phyloP scores from a whole-genome alignment of 495 filamentous ascomycete genomes.

The Sphaerosporella brunnea region DNA sequence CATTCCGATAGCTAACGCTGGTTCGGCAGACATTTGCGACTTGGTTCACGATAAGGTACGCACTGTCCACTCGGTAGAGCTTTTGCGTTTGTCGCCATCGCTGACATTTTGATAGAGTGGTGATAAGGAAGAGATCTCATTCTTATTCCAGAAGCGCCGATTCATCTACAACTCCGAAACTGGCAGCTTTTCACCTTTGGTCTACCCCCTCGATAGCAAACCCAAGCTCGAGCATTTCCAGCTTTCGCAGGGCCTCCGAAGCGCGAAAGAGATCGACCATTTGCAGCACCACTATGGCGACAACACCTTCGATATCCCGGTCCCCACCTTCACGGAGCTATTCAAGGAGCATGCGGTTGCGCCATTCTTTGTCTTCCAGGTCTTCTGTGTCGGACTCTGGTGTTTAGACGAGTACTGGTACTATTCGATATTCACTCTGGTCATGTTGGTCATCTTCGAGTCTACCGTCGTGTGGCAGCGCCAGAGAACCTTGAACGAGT shows the following conservation, averaged over 20 bases:
- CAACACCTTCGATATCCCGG: conserved; percentile 95
- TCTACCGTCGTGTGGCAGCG: conserved; percentile 98
- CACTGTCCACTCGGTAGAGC: neutral
- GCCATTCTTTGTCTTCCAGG: conserved; percentile 97
- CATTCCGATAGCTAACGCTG: conserved; percentile 76
- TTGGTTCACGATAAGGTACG: conserved; percentile 54
- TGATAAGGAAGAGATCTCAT: conserved; percentile 59
- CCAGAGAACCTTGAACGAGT: conserved; percentile 89
- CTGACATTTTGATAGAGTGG: conserved; percentile 32
- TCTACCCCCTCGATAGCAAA: conserved; percentile 68
- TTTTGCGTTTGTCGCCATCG: too few relatives aligned
- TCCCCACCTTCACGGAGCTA: conserved; percentile 84
- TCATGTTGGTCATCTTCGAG: conserved; percentile 96
- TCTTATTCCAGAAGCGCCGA: conserved; percentile 94
- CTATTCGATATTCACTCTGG: conserved; percentile 94
- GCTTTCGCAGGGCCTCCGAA: conserved; percentile 50
- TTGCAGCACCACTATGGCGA: conserved; percentile 84
- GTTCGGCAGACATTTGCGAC: conserved; percentile 70
- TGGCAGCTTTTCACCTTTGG: conserved; percentile 57
- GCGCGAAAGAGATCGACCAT: conserved; percentile 51
- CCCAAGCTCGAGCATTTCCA: conserved; percentile 64
- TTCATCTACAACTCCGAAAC: conserved; percentile 64
- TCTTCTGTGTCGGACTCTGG: conserved; percentile 97
- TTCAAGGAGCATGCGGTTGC: conserved; percentile 98
- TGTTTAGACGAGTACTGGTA: conserved; percentile 99